A percentile compares a stretch with the other conserved stretches of the same genome.
Conservation (phyloP, 2,329 filamentous ascomycete species). For the Phyllosticta paracitricarpa region DNA sequence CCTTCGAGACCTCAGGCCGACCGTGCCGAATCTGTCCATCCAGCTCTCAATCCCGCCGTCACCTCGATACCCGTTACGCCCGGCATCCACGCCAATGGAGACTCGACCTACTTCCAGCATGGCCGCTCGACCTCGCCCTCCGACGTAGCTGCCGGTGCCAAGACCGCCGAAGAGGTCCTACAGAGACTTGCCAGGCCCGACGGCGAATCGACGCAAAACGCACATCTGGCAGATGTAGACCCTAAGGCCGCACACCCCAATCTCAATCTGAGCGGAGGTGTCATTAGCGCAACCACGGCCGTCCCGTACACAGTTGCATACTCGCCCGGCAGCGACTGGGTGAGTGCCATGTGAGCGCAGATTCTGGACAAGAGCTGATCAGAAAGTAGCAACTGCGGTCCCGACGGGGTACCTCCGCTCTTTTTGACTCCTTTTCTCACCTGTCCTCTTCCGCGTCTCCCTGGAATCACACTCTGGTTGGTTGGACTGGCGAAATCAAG, state of each 20-base stretch:
- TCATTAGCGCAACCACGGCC: conserved; percentile 55
- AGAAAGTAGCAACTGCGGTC: conserved; percentile 56
- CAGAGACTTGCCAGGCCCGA: conserved; percentile 41
- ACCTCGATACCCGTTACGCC: conserved; percentile 35
- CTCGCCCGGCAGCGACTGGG: conserved; percentile 46
- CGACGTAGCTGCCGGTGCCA: conserved; percentile 35
- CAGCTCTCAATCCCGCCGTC: conserved; percentile 27
- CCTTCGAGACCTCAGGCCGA: conserved; percentile 12
- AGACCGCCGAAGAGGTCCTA: conserved; percentile 41
- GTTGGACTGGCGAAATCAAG: conserved; percentile 76
- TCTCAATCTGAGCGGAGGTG: conserved; percentile 48
- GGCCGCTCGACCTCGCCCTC: conserved; percentile 24
- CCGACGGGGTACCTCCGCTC: conserved; percentile 77
- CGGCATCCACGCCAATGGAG: conserved; percentile 26
- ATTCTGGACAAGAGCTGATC: neutral
- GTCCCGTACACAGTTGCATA: conserved; percentile 52
- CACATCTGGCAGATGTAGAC: conserved; percentile 39
- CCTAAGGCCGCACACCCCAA: conserved; percentile 46
- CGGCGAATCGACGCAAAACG: conserved; percentile 25
- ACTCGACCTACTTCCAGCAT: conserved; percentile 29
- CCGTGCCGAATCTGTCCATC: conserved; percentile 23
- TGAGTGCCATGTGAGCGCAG: conserved; percentile 21
- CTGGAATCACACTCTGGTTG: conserved; percentile 88
- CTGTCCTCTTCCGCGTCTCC: conserved; percentile 72
- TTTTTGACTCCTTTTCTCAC: conserved; percentile 85